Base-by-base conservation (phyloP, 352 stramenopile genomes). In the Thalassiosira hispida region DNA sequence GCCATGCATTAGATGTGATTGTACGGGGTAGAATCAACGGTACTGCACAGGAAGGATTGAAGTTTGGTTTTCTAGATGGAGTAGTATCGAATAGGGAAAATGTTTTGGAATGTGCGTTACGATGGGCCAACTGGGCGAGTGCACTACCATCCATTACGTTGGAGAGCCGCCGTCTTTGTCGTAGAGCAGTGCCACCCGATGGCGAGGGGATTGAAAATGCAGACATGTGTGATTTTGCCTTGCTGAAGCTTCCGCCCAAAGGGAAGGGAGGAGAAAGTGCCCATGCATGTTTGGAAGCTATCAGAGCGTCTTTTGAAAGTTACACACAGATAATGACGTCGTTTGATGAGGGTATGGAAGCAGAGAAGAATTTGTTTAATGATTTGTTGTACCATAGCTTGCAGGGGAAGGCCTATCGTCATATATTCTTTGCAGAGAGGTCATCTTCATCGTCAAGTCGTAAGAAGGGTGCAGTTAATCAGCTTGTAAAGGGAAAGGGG, bases 1-100 rank as follows among this genome's bases (percentile, higher is more conserved):
- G 96, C 40, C 89, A 94, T 47, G 95, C 95, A 20, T 80, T 98
- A 47, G 92, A 97, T 77, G 95, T 98, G 86, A 98, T 98, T 91
- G 86, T 98, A 29, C 97, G 94, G 2, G 96, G 96, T 76, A 95
- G 95, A 74, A 79, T 82, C 22, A 95, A 97, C 77, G 90, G 97
- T 22, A 84, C 88, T 49, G 86, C 91, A 0, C 86, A 95, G 68
- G 93, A 96, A 77, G 97, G 96, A 6, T 86, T 96, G 46, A 88
- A 95, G 56, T 88, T 95, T 69, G 95, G 95, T 14, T 91, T 98
- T 20, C 90, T 98, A 31, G 96, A 98, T 88, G 94, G 77, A 38
- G 73, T 90, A 4, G 70, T 61, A 12, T 65, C 11, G 14, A 51
- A 71, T 1, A 62, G 73, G 20, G 80, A 84, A 46, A 49, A 44